A percentile compares a stretch with the other conserved stretches of the same genome.
Evolutionary conservation across 306 rosid genomes (phyloP).

Genomic region (Malus orientalis): DNA sequence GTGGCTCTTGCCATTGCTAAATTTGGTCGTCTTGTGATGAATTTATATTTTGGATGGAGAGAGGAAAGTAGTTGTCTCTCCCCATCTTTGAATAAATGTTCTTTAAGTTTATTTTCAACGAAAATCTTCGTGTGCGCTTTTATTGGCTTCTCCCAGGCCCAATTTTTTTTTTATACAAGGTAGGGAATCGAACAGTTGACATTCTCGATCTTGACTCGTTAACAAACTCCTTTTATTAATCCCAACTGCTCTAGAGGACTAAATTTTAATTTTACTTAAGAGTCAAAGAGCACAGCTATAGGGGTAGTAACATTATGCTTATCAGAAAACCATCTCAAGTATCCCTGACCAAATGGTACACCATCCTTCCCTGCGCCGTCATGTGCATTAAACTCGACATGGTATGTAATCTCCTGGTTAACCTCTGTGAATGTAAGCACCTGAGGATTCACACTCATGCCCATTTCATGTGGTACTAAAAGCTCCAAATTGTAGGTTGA

Average conservation of each 20-base stretch:
- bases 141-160: not conserved
- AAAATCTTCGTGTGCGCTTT: not conserved
- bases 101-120: no score
- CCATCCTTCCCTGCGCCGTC: not conserved
- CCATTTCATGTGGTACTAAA: constrained; percentile 19
- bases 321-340: constrained; percentile 39
- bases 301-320: constrained; percentile 37
- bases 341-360: constrained; percentile 29
- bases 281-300: constrained; percentile 7
- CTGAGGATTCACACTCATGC: constrained; percentile 17
- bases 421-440: constrained; percentile 29
- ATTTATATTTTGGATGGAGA: no score
- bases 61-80: no score
- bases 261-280: not conserved
- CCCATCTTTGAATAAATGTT: no score
- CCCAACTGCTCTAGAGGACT: no score
- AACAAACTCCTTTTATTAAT: no score
- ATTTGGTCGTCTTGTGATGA: no score
- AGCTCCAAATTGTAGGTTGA: constrained; percentile 24
- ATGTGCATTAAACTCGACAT: constrained; percentile 17
- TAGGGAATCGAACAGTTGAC: no score
- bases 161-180: no score
- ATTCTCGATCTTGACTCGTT: no score
- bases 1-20: no score
- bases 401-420: constrained; percentile 29